These are phyloP conservation scores for Umbellularia californica DNA, from an alignment of 164 flowering plant species.

Conservation along the genomic window DNA sequence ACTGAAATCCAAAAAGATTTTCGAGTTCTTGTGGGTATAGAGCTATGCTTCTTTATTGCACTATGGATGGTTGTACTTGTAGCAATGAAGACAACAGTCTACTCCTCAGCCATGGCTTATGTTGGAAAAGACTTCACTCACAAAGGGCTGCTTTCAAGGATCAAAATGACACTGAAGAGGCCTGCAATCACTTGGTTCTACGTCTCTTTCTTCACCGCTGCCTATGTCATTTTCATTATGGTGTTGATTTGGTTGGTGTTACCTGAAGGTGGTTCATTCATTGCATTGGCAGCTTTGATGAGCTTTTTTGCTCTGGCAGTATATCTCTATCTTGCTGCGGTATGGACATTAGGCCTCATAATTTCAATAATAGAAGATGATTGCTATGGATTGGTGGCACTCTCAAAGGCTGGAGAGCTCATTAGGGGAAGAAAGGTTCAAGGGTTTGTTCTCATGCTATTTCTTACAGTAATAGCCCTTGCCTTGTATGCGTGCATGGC, in stretches of 20 bases:
- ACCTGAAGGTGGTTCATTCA: not conserved
- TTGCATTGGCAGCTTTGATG: not conserved
- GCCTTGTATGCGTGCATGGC: not conserved
- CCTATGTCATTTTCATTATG: not conserved
- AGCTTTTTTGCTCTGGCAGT: not conserved
- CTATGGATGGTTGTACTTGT: slow-evolving; percentile 10
- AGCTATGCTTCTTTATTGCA: slow-evolving; percentile 3
- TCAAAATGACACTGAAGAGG: slow-evolving; percentile 8
- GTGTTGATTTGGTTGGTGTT: not conserved
- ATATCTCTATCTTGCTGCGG: slow-evolving; percentile 7
- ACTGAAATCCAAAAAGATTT: not conserved
- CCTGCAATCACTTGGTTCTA: slow-evolving; percentile 20
- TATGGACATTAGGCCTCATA: slow-evolving; percentile 14
- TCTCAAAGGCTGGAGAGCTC: slow-evolving; percentile 12
- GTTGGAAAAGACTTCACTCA: not conserved
- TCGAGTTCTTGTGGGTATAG: slow-evolving; percentile 1
- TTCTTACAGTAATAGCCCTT: not conserved
- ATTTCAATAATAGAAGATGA: slow-evolving; percentile 10
- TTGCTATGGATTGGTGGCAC: slow-evolving; percentile 12
- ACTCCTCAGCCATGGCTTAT: slow-evolving; percentile 2
- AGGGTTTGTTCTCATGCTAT: slow-evolving; percentile 10
- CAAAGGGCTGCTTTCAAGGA: slow-evolving; percentile 3
- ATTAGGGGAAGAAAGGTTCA: slow-evolving; percentile 20
- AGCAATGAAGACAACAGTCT: not conserved
- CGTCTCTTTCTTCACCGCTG: slow-evolving; percentile 1